Percentiles rank a stretch among this genome's conserved stretches.
These are phyloP conservation scores for Tricholomella constricta DNA, from an alignment of 768 basidiomycete genomes.

Conservation along the genomic window DNA sequence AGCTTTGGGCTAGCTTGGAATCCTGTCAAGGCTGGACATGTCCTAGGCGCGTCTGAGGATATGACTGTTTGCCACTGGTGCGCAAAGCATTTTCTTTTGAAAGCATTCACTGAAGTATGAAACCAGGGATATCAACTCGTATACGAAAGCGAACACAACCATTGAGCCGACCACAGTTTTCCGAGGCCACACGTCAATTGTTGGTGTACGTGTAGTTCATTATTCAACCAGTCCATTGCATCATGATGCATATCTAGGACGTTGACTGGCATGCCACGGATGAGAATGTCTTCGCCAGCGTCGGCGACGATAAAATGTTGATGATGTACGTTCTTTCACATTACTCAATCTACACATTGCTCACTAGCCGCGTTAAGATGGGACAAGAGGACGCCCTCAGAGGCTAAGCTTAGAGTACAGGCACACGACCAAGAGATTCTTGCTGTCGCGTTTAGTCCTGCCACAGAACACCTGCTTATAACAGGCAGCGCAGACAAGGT, in stretches of 20 bases:
- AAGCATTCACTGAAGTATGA: conserved; percentile 1
- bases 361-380: conserved; percentile 54
- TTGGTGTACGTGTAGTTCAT: conserved; percentile 64
- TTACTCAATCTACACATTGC: neutral
- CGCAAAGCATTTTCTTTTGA: conserved; percentile 18
- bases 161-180: conserved; percentile 87
- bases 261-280: conserved; percentile 92
- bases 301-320: conserved; percentile 93
- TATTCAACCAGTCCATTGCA: neutral
- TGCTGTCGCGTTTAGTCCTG: conserved; percentile 87
- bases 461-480: conserved; percentile 72
- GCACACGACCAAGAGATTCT: conserved; percentile 93
- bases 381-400: conserved; percentile 81
- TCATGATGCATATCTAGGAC: conserved; percentile 54
- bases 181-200: conserved; percentile 87
- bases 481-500: conserved; percentile 97
- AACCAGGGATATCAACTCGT: conserved; percentile 88
- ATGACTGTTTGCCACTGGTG: conserved; percentile 95
- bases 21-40: conserved; percentile 76
- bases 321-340: conserved; percentile 69
- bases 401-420: conserved; percentile 71
- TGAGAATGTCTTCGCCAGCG: conserved; percentile 89
- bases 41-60: conserved; percentile 93
- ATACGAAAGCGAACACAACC: conserved; percentile 72
- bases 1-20: conserved; percentile 97